Evolutionary conservation across 495 filamentous ascomycete species (phyloP).

Genomic region (Penicillium bovifimosum): DNA sequence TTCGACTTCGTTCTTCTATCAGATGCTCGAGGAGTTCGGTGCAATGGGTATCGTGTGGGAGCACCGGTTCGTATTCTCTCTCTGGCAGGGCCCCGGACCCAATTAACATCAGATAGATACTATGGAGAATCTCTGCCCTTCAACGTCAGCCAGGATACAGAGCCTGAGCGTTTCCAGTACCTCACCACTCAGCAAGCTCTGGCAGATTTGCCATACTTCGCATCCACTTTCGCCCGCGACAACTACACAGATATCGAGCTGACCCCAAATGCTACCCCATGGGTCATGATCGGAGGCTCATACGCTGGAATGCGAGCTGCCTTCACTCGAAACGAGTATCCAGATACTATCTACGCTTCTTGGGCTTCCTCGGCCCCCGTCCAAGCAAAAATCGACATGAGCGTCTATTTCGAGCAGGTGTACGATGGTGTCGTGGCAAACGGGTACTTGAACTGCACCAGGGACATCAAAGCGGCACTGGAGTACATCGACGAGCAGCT

Average conservation of each 20-base stretch:
- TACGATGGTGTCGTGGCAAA: conserved; percentile 48
- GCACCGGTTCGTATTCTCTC: conserved; percentile 39
- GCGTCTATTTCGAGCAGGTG: conserved; percentile 51
- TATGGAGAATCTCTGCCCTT: conserved; percentile 50
- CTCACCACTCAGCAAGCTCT: conserved; percentile 48
- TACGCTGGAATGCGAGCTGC: conserved; percentile 54
- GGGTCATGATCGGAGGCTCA: conserved; percentile 56
- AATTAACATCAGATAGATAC: conserved; percentile 29
- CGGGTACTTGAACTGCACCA: conserved; percentile 49
- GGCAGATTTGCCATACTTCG: conserved; percentile 49
- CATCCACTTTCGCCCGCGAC: conserved; percentile 39
- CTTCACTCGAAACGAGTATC: conserved; percentile 50
- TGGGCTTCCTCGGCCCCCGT: conserved; percentile 54
- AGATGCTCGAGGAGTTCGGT: conserved; percentile 41
- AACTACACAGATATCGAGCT: conserved; percentile 33
- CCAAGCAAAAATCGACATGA: conserved; percentile 52
- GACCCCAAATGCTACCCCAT: conserved; percentile 45
- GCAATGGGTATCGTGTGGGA: conserved; percentile 56
- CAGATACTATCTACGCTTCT: conserved; percentile 51
- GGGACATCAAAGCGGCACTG: conserved; percentile 47
- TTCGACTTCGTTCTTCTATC: conserved; percentile 35
- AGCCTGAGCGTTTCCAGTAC: conserved; percentile 44
- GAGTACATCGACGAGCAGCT: conserved; percentile 48
- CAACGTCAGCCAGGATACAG: conserved; percentile 38
- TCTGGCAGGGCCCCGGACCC: neutral